phyloP scores from a whole-genome alignment of 169 alveolate species.

The Eimeria sp. region DNA sequence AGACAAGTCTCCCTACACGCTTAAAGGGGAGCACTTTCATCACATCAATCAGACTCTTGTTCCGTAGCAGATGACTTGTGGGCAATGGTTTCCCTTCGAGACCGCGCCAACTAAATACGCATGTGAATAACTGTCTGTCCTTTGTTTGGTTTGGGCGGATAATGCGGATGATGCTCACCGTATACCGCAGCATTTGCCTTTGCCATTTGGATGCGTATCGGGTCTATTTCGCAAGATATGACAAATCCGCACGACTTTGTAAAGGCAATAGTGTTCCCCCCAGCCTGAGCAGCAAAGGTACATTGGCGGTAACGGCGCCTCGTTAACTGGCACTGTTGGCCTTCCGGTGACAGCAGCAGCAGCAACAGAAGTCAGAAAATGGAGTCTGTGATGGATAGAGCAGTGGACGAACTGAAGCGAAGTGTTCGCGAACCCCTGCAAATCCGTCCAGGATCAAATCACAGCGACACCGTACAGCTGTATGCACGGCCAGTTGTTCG shows the following conservation, averaged over 20 bases:
- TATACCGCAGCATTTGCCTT: constrained; percentile 66
- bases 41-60: too few relatives aligned
- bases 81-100: too few relatives aligned
- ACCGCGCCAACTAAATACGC: too few relatives aligned
- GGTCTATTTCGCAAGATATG: constrained; percentile 54
- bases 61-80: too few relatives aligned
- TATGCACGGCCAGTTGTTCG: constrained; percentile 80
- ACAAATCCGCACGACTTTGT: constrained; percentile 75
- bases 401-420: neutral
- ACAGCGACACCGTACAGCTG: constrained; percentile 80
- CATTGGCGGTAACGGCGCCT: neutral
- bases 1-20: neutral
- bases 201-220: constrained; percentile 37
- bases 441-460: constrained; percentile 73
- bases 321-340: neutral
- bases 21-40: neutral
- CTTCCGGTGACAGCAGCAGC: neutral
- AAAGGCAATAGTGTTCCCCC: constrained; percentile 75
- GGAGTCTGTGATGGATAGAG: neutral
- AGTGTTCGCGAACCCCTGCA: constrained; percentile 71
- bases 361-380: neutral
- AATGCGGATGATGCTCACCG: constrained; percentile 35
- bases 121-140: neutral
- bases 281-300: constrained; percentile 46
- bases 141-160: neutral